Evolutionary conservation across 2,329 filamentous ascomycete species (phyloP).

Genomic region (Xylariaceae sp.): DNA sequence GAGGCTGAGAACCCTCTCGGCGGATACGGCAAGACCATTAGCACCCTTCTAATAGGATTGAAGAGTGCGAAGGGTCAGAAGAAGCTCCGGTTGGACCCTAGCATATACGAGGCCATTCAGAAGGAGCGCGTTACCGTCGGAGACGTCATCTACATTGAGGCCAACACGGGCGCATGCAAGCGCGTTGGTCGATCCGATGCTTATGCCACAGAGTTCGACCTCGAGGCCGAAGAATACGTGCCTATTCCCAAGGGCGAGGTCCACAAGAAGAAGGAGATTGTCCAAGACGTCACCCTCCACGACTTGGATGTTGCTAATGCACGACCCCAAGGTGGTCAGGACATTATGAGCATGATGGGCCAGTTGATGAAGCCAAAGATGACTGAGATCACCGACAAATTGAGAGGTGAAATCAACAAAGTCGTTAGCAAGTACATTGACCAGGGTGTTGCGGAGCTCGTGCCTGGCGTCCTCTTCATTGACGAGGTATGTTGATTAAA

Average conservation of each 20-base stretch:
- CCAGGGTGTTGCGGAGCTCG: slow-evolving; percentile 92
- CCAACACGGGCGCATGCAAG: slow-evolving; percentile 97
- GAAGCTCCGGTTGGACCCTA: slow-evolving; percentile 92
- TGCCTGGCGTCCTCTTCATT: slow-evolving; percentile 97
- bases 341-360: slow-evolving; percentile 99
- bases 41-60: slow-evolving; percentile 86
- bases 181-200: slow-evolving; percentile 92
- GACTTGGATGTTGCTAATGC: slow-evolving; percentile 95
- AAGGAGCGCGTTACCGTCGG: slow-evolving; percentile 95
- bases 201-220: slow-evolving; percentile 96
- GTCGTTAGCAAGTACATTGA: slow-evolving; percentile 99
- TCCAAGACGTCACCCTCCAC: slow-evolving; percentile 95
- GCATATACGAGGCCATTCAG: slow-evolving; percentile 98
- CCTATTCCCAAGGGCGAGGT: slow-evolving; percentile 98
- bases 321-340: slow-evolving; percentile 90
- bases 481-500: slow-evolving; percentile 66
- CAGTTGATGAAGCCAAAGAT: slow-evolving; percentile 99
- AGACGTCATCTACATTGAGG: slow-evolving; percentile 98
- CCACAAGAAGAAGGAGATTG: slow-evolving; percentile 99
- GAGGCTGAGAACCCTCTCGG: slow-evolving; percentile 97
- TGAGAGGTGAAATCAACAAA: slow-evolving; percentile 95
- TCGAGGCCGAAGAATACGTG: slow-evolving; percentile 98
- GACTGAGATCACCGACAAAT: slow-evolving; percentile 98
- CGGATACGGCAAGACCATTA: slow-evolving; percentile 95
- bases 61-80: slow-evolving; percentile 97